Conservation (phyloP, 495 filamentous ascomycete genomes). For the Penicillium cinerascens region DNA sequence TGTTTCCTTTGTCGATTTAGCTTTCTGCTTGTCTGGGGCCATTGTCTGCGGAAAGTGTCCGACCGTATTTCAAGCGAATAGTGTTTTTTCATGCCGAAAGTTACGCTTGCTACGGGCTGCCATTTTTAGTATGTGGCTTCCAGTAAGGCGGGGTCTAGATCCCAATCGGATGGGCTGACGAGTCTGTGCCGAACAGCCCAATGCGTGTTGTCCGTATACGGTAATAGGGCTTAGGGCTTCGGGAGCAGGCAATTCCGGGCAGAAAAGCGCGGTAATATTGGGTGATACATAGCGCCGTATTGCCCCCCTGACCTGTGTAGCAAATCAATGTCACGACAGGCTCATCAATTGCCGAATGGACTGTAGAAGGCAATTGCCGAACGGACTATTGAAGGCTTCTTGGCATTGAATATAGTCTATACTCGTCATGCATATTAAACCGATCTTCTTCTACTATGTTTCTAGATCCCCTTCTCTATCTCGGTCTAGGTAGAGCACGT, state of each 20-base stretch:
- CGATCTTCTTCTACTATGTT: background rate
- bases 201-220: background rate
- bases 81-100: background rate
- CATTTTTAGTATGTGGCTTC: background rate
- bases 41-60: background rate
- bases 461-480: background rate
- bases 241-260: conserved; percentile 3
- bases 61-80: background rate
- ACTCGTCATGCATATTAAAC: background rate
- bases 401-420: background rate
- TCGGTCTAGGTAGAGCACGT: background rate
- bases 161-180: conserved; percentile 1
- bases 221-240: conserved; percentile 21
- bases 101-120: background rate
- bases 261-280: background rate
- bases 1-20: conserved; percentile 9
- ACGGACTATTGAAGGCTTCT: background rate
- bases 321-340: background rate
- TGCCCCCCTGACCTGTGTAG: background rate
- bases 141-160: background rate
- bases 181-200: background rate
- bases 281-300: conserved; percentile 1
- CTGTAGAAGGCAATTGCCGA: background rate
- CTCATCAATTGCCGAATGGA: background rate
- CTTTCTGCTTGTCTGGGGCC: background rate